Evolutionary conservation across 2,329 filamentous ascomycete genomes (phyloP).

Genomic region (Aspergillus fructus): DNA sequence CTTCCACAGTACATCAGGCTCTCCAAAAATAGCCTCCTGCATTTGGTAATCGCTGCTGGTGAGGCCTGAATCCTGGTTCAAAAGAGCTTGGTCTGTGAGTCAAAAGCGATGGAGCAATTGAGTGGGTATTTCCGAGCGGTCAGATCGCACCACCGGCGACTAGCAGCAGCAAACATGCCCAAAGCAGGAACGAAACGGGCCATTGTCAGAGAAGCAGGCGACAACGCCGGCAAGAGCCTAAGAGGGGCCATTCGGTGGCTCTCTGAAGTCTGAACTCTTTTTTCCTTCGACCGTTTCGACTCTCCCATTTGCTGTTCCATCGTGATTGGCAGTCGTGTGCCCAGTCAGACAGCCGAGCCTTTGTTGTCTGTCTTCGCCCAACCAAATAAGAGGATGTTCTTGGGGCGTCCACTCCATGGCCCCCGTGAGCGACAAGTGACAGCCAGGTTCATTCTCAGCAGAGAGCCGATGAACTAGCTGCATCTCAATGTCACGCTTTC

Average conservation of each 20-base stretch:
- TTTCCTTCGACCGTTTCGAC: constrained; percentile 10
- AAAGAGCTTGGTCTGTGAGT: constrained; percentile 11
- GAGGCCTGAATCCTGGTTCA: not conserved
- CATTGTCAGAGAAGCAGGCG: constrained; percentile 7
- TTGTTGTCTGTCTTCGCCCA: not conserved
- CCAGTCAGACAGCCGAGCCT: not conserved
- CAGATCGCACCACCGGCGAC: constrained; percentile 22
- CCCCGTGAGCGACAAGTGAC: not conserved
- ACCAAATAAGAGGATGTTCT: not conserved
- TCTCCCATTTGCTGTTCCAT: constrained; percentile 15
- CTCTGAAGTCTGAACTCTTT: not conserved
- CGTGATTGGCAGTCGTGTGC: constrained; percentile 14
- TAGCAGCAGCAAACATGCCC: constrained; percentile 30
- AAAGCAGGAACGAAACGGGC: constrained; percentile 21
- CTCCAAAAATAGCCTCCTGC: constrained; percentile 8
- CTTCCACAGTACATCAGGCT: not conserved
- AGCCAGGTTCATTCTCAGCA: not conserved
- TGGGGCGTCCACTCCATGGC: not conserved
- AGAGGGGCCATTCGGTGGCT: constrained; percentile 14
- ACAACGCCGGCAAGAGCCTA: constrained; percentile 1
- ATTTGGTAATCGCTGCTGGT: not conserved
- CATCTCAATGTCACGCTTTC: constrained; percentile 11
- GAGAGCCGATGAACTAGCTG: constrained; percentile 4
- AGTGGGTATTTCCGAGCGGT: constrained; percentile 23
- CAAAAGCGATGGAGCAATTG: not conserved